Percentiles rank a stretch among this genome's conserved stretches.
phyloP scores from a whole-genome alignment of 805 yeast species.

The Wickerhamomyces queroliae region DNA sequence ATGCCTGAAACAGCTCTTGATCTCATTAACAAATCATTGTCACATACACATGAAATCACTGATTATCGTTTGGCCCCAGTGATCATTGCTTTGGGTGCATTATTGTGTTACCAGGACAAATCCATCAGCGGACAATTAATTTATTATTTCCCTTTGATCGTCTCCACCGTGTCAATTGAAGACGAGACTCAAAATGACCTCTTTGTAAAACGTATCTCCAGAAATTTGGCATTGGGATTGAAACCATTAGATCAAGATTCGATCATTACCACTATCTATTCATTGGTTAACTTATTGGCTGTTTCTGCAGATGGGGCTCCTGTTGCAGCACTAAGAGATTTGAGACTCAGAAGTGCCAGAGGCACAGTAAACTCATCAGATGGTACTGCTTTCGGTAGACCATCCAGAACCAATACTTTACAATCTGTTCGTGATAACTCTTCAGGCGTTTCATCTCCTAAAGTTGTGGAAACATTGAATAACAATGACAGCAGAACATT shows the following conservation, averaged over 20 bases:
- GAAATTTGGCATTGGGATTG: slow-evolving; percentile 59
- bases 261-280: slow-evolving; percentile 77
- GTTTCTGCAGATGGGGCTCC: slow-evolving; percentile 40
- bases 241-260: slow-evolving; percentile 72
- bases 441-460: slow-evolving; percentile 3
- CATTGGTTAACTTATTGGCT: slow-evolving; percentile 69
- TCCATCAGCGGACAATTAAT: slow-evolving; percentile 28
- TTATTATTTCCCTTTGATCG: slow-evolving; percentile 42
- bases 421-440: slow-evolving; percentile 7
- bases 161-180: slow-evolving; percentile 33
- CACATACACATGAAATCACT: slow-evolving; percentile 45
- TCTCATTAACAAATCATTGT: slow-evolving; percentile 45
- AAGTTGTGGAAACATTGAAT: not conserved
- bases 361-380: slow-evolving; percentile 12
- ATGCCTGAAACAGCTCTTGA: slow-evolving; percentile 37
- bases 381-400: slow-evolving; percentile 5
- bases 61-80: slow-evolving; percentile 46
- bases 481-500: slow-evolving; percentile 30
- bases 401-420: slow-evolving; percentile 17
- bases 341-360: slow-evolving; percentile 26
- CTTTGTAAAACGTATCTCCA: slow-evolving; percentile 48
- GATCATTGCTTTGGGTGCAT: slow-evolving; percentile 50
- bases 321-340: slow-evolving; percentile 27
- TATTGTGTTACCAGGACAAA: slow-evolving; percentile 35
- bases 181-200: slow-evolving; percentile 42